These are phyloP conservation scores for Spergularia bocconei DNA, from an alignment of 148 eudicot species.

Conservation along the genomic window DNA sequence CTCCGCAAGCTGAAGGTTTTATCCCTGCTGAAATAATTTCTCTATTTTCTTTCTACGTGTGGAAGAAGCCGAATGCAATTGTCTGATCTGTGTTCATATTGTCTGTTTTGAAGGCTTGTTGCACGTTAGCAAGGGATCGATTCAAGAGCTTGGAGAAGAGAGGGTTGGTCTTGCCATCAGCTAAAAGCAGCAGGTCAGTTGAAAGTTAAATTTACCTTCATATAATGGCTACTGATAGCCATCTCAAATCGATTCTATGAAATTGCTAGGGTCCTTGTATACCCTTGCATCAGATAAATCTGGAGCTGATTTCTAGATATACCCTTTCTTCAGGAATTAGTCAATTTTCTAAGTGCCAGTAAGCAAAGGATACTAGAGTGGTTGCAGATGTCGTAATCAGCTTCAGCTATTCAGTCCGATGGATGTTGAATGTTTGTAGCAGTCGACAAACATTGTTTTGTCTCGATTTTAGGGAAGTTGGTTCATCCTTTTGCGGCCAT, in stretches of 20 bases:
- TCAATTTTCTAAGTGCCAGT: not conserved
- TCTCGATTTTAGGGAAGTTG: not conserved
- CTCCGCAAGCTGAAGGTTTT: slow-evolving; percentile 87
- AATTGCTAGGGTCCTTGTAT: too few species aligned
- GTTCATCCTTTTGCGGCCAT: not conserved
- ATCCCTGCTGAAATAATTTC: not conserved
- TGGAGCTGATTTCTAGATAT: not conserved
- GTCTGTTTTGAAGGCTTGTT: slow-evolving; percentile 64
- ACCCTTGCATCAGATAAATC: not conserved
- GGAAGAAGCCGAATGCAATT: not conserved
- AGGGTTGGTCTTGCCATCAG: slow-evolving; percentile 74
- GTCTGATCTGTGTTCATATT: not conserved
- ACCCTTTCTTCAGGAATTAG: slow-evolving; percentile 18
- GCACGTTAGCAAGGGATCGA: slow-evolving; percentile 82
- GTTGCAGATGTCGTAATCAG: not conserved
- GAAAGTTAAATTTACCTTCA: not conserved
- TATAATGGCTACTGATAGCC: not conserved
- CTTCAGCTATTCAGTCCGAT: not conserved
- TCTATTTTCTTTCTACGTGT: not conserved
- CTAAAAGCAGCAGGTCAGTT: slow-evolving; percentile 67
- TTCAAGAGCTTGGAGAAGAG: slow-evolving; percentile 94
- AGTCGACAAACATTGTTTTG: not conserved
- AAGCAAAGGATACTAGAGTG: not conserved
- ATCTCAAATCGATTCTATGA: too few species aligned
- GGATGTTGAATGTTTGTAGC: not conserved